phyloP scores from a whole-genome alignment of 352 stramenopile species.

The Phytopythium ostracodes region DNA sequence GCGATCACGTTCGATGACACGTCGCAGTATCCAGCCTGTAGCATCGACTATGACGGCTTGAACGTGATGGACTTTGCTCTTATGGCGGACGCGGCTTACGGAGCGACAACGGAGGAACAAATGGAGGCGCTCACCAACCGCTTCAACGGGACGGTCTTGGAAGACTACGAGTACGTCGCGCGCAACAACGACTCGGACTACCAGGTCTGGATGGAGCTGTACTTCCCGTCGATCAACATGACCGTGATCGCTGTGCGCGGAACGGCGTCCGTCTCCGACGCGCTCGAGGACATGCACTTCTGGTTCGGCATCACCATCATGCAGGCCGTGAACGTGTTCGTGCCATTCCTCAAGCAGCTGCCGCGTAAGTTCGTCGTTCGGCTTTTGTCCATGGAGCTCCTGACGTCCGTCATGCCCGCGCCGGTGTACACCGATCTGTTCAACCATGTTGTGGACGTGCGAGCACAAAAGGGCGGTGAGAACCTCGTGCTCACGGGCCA shows the following conservation, averaged over 20 bases:
- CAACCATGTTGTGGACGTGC: conserved; percentile 43
- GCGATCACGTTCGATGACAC: conserved; percentile 44
- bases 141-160: conserved; percentile 71
- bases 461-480: conserved; percentile 35
- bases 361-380: conserved; percentile 63
- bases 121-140: conserved; percentile 54
- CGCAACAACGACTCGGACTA: conserved; percentile 74
- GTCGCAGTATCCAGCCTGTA: conserved; percentile 68
- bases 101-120: conserved; percentile 58
- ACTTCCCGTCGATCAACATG: conserved; percentile 75
- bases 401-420: conserved; percentile 54
- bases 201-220: conserved; percentile 80
- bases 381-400: conserved; percentile 72
- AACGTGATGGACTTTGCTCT: conserved; percentile 75
- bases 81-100: conserved; percentile 74
- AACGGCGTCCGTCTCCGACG: conserved; percentile 72
- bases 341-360: conserved; percentile 83
- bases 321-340: conserved; percentile 73
- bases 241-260: conserved; percentile 79
- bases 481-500: conserved; percentile 74
- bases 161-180: conserved; percentile 65
- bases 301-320: conserved; percentile 87
- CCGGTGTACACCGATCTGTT: conserved; percentile 59
- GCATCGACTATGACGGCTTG: conserved; percentile 52
- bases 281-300: conserved; percentile 81